Percentiles rank a stretch among this genome's conserved stretches.
Evolutionary conservation across 495 filamentous ascomycete genomes (phyloP).

Genomic region (Delitschia confertaspora): DNA sequence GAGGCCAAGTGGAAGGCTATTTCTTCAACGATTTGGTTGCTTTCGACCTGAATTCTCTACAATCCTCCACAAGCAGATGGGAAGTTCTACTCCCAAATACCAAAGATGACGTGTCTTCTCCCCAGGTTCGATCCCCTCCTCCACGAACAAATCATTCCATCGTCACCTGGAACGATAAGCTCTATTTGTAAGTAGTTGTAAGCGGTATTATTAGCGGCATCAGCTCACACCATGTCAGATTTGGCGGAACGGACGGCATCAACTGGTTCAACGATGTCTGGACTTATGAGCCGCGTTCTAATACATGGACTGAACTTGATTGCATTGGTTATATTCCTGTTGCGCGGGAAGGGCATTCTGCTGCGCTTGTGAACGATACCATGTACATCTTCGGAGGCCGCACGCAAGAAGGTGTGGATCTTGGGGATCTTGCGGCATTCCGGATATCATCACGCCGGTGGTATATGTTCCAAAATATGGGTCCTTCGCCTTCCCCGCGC

Average conservation of each 20-base stretch:
- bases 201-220: not conserved
- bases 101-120: constrained; percentile 50
- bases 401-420: constrained; percentile 79
- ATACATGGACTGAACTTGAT: constrained; percentile 77
- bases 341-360: constrained; percentile 88
- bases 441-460: constrained; percentile 82
- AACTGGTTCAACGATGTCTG: constrained; percentile 99
- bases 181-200: constrained; percentile 84
- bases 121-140: constrained; percentile 47
- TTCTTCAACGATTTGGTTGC: constrained; percentile 98
- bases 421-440: constrained; percentile 93
- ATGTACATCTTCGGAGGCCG: constrained; percentile 99
- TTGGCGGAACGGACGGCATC: constrained; percentile 90
- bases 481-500: constrained; percentile 82
- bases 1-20: constrained; percentile 91
- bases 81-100: constrained; percentile 76
- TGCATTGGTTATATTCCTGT: constrained; percentile 96
- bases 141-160: constrained; percentile 92
- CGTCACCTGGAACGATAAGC: constrained; percentile 83
- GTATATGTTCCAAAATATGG: constrained; percentile 99
- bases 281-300: constrained; percentile 78
- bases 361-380: constrained; percentile 85
- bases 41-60: constrained; percentile 90
- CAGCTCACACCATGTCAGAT: constrained; percentile 44
- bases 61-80: constrained; percentile 83